Conservation (phyloP, 75 land plant genomes). For the Sequoia sempervirens region DNA sequence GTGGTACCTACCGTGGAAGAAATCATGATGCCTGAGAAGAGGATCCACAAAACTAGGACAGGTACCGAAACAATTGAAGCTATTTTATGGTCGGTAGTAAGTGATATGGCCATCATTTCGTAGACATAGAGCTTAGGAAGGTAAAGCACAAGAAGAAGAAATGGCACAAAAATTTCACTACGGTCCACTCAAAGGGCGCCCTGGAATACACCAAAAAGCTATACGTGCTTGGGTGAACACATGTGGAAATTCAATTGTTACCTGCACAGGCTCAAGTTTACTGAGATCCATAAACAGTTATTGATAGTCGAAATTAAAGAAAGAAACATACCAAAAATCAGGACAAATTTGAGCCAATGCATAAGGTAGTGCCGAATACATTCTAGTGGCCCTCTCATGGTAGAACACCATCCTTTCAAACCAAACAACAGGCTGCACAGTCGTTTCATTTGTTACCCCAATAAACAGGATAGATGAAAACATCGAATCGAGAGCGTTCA, state of each 20-base stretch:
- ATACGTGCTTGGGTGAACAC: conserved; percentile 31
- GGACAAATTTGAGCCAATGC: conserved; percentile 51
- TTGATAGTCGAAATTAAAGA: too few species aligned
- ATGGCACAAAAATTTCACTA: conserved; percentile 49
- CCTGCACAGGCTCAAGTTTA: conserved; percentile 16
- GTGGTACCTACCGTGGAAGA: conserved; percentile 45
- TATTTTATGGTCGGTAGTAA: too few species aligned
- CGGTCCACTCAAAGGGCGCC: conserved; percentile 39
- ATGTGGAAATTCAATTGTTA: conserved; percentile 52
- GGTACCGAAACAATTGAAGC: conserved; percentile 40
- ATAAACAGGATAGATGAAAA: conserved; percentile 22
- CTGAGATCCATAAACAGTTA: too few species aligned
- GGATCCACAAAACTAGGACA: conserved; percentile 45
- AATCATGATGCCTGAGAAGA: conserved; percentile 66
- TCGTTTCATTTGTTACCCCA: conserved; percentile 43
- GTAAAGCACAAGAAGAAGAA: conserved; percentile 50
- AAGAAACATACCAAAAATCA: neutral
- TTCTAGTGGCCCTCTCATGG: conserved; percentile 60
- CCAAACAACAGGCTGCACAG: conserved; percentile 39
- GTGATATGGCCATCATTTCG: too few species aligned
- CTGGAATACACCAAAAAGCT: conserved; percentile 41
- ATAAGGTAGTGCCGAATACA: conserved; percentile 59
- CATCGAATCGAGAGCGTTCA: conserved; percentile 46
- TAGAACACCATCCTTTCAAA: conserved; percentile 55
- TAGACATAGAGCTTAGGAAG: too few species aligned